Percentiles rank a stretch among this genome's conserved stretches.
These are phyloP conservation scores for Debaryomyces sp. DNA, from an alignment of 1,139 yeast genomes.

Conservation along the genomic window DNA sequence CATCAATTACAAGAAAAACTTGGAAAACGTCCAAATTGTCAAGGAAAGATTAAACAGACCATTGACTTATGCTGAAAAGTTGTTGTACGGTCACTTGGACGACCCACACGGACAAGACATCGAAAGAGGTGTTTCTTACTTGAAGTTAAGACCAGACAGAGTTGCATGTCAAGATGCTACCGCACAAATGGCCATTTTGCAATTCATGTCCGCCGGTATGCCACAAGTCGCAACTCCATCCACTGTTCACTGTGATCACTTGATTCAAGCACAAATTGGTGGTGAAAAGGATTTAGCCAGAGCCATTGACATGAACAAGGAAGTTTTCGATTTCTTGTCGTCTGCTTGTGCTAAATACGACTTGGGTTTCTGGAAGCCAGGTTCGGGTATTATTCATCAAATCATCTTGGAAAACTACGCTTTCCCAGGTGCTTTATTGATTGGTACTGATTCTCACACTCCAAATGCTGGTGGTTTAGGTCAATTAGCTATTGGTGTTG, in stretches of 20 bases:
- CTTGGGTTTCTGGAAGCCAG: slow-evolving; percentile 99
- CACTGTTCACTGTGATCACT: slow-evolving; percentile 98
- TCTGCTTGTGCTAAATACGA: slow-evolving; percentile 96
- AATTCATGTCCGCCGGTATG: slow-evolving; percentile 97
- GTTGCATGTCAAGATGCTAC: slow-evolving; percentile 99
- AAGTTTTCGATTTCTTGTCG: slow-evolving; percentile 93
- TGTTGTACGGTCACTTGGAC: slow-evolving; percentile 94
- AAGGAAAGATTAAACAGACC: slow-evolving; percentile 89
- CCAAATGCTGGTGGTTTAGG: slow-evolving; percentile 99
- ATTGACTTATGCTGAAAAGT: slow-evolving; percentile 95
- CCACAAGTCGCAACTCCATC: slow-evolving; percentile 95
- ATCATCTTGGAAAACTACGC: slow-evolving; percentile 97
- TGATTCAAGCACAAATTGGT: slow-evolving; percentile 96
- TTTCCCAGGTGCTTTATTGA: slow-evolving; percentile 95
- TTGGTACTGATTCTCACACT: slow-evolving; percentile 99
- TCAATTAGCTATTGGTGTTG: slow-evolving; percentile 98
- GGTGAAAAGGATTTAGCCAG: slow-evolving; percentile 91
- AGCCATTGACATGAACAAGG: slow-evolving; percentile 92
- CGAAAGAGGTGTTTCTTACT: slow-evolving; percentile 93
- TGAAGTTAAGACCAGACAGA: slow-evolving; percentile 98
- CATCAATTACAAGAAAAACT: slow-evolving; percentile 74
- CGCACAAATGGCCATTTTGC: slow-evolving; percentile 99
- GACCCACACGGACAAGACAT: slow-evolving; percentile 95
- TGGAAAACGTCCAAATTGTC: slow-evolving; percentile 86
- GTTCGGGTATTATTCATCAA: slow-evolving; percentile 98